Conservation (phyloP, 345 rosid genomes). For the Nasturtium officinale region DNA sequence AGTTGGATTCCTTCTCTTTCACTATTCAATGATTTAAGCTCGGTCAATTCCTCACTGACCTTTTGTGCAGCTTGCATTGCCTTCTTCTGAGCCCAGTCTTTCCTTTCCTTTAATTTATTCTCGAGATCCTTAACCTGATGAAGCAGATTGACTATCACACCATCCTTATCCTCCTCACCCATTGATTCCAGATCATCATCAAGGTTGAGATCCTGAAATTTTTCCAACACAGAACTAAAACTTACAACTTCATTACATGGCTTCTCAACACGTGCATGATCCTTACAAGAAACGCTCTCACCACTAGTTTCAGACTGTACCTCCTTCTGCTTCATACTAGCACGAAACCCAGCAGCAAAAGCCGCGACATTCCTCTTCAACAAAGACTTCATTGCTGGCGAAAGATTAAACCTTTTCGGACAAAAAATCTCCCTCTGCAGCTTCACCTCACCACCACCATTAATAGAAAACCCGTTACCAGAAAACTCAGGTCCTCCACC, state of each 20-base stretch:
- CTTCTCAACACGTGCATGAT: slow-evolving; percentile 47
- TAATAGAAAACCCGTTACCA: slow-evolving; percentile 55
- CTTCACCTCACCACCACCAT: slow-evolving; percentile 50
- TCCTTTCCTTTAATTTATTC: slow-evolving; percentile 75
- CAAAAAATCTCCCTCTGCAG: slow-evolving; percentile 72
- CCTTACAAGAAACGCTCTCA: slow-evolving; percentile 34
- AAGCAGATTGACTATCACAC: slow-evolving; percentile 61
- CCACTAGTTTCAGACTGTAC: slow-evolving; percentile 45
- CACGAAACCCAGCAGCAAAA: slow-evolving; percentile 84
- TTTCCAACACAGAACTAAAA: slow-evolving; percentile 58
- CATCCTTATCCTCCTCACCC: slow-evolving; percentile 71
- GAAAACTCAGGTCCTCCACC: slow-evolving; percentile 56
- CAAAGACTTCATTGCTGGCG: slow-evolving; percentile 77
- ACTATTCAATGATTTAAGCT: slow-evolving; percentile 72
- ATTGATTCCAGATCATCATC: slow-evolving; percentile 63
- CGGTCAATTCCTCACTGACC: slow-evolving; percentile 72
- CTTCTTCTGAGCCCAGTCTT: slow-evolving; percentile 93
- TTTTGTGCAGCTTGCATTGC: slow-evolving; percentile 95
- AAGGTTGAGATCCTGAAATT: slow-evolving; percentile 73
- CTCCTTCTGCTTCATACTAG: slow-evolving; percentile 59
- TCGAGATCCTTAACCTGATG: slow-evolving; percentile 75
- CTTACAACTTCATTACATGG: slow-evolving; percentile 57
- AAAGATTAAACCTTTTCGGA: slow-evolving; percentile 82
- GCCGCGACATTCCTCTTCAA: slow-evolving; percentile 82
- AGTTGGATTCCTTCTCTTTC: slow-evolving; percentile 76